Conservation (phyloP, 352 stramenopile species). For the Elongisporangium anandrum region DNA sequence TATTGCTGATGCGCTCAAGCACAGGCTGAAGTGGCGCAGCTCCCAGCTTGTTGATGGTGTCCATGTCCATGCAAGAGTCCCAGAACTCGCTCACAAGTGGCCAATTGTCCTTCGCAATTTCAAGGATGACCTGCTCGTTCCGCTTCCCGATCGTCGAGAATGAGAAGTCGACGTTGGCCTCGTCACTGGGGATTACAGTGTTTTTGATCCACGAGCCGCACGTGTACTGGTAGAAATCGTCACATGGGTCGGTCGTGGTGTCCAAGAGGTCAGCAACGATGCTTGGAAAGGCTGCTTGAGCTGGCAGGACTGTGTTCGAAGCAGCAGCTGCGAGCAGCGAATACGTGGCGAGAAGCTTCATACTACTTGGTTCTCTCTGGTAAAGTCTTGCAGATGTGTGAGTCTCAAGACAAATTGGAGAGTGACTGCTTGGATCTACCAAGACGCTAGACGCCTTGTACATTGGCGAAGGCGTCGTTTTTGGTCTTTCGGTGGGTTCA, state of each 20-base stretch:
- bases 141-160: constrained; percentile 43
- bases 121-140: constrained; percentile 46
- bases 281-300: constrained; percentile 15
- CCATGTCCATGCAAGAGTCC: constrained; percentile 60
- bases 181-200: constrained; percentile 26
- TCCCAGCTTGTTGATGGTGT: constrained; percentile 37
- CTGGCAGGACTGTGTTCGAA: too few relatives aligned
- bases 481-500: too few relatives aligned
- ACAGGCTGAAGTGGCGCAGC: constrained; percentile 28
- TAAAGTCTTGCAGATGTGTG: too few relatives aligned
- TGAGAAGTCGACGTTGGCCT: constrained; percentile 32
- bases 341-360: too few relatives aligned
- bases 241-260: constrained; percentile 36
- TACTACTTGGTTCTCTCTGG: too few relatives aligned
- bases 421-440: too few relatives aligned
- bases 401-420: too few relatives aligned
- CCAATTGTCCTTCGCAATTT: constrained; percentile 60
- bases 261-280: constrained; percentile 45
- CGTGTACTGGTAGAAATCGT: constrained; percentile 73
- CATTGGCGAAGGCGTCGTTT: too few relatives aligned
- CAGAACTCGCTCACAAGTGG: constrained; percentile 60
- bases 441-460: too few relatives aligned
- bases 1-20: constrained; percentile 29
- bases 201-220: constrained; percentile 50
- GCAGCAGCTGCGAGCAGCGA: too few relatives aligned